Base-by-base conservation (phyloP, 495 filamentous ascomycete species). In the Penicillium paradoxum region DNA sequence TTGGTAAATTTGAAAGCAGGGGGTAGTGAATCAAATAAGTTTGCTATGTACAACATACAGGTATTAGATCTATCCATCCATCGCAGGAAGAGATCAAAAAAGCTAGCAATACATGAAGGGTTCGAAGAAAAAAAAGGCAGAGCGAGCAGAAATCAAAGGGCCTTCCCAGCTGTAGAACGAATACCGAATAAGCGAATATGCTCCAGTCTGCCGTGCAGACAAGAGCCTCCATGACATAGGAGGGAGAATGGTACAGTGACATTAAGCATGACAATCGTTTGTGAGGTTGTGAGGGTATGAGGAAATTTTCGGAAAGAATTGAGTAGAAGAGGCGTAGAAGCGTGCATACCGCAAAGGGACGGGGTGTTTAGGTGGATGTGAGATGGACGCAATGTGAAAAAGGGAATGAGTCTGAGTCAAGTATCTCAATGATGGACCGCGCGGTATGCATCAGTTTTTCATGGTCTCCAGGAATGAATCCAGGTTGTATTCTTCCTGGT, bases 401-500 rank as follows among this genome's bases (percentile, higher is more conserved):
- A 45, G 21, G 32, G 10, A 37, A 34, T 18, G 29, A 43, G 29
- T 8, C 21, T 22, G 21, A 10, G 29, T 33, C 3, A 8, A 13
- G 27, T 10, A 43, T 42, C n/a, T 18, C 37, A 17, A 33, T 3
- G 11, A 30, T 39, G 45, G 19, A n/a, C 14, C 29, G 13, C n/a
- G 34, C 17, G 22, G 36, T 7, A n/a, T 27, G 11, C 25, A 60
- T 75, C 62, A 81, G 21, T 65, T 72, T 66, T 89, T 88, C 89
- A 98, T 96, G 40, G 78, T 89, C 57, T 84, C 87, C 71, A 97
- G 75, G 75, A 96, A 98, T 2, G 87, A 89, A 59, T 93, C 90
- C 55, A 98, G 71, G 66, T 96, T 87, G 64, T 95, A 98, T 70
- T 93, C 91, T 73, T 97, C 92, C 70, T 96, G 90, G 71, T 98